Base-by-base conservation (phyloP, 768 basidiomycete genomes). In the Tulasnella sp. region DNA sequence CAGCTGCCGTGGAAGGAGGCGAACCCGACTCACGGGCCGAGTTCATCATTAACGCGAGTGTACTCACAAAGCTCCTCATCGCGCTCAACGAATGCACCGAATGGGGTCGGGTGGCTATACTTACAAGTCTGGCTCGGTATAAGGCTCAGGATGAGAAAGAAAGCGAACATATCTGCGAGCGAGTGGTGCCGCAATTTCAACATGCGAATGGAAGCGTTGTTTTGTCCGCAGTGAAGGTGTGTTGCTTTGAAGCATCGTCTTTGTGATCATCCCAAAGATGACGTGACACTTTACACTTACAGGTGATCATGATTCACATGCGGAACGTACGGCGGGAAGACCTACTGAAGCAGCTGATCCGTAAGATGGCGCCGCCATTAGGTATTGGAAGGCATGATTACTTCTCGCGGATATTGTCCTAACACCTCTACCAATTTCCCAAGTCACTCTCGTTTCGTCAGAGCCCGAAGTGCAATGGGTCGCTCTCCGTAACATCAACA, bases 391-490 rank as follows among this genome's bases (percentile, higher is more conserved):
- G n/a, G 72, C 67, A 48, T 48, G n/a, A 5, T 11, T 22, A 48
- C n/a, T 29, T 1, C 29, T 22, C 42, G 11, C 24, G 1, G 12
- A 27, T 27, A 9, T 11, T 48, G 11, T 17, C 1, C 22, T 2
- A 22, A 11, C 9, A 3, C 45, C 53, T 15, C 31, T 56, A 2
- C 48, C 27, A 15, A 12, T 19, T 17, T 30, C 7, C 21, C 4
- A 15, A 21, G 94, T 99, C 24, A 99, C 96, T 0, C 80, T 99
- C 10, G 81, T 99, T 1, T 96, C 94, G 1, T 92, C 93, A 1
- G 91, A 92, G 2, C 92, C 94, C 0, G 96, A 99, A 67, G 89
- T 98, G 0, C 96, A 99, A 71, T 99, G 94, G 92, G 94, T 98
- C 51, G 92, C 92, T 0, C 74, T 99, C 53, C 82, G 96, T 27